phyloP scores from a whole-genome alignment of 331 rosid species.

The Ulmus americana region DNA sequence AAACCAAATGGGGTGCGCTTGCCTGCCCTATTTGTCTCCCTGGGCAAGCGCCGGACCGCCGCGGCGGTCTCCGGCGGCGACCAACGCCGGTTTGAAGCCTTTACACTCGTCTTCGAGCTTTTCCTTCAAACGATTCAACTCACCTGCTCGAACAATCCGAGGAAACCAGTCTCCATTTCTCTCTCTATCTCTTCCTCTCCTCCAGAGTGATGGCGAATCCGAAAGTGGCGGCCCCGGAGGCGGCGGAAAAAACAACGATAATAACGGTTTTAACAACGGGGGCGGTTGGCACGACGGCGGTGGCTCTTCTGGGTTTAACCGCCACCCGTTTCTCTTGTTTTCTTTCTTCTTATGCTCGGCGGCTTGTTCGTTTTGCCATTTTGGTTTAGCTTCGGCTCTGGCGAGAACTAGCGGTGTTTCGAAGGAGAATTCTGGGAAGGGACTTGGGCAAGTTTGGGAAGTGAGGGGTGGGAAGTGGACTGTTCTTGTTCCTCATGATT shows the following conservation, averaged over 20 bases:
- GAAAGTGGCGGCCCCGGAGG: slow-evolving; percentile 23
- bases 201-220: slow-evolving; percentile 17
- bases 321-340: slow-evolving; percentile 35
- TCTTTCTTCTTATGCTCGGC: slow-evolving; percentile 31
- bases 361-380: slow-evolving; percentile 41
- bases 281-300: slow-evolving; percentile 25
- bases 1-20: slow-evolving; percentile 10
- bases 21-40: slow-evolving; percentile 1
- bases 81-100: background rate
- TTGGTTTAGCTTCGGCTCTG: slow-evolving; percentile 47
- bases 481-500: slow-evolving; percentile 39
- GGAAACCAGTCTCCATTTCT: slow-evolving; percentile 21
- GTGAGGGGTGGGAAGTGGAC: slow-evolving; percentile 76
- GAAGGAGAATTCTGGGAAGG: slow-evolving; percentile 7
- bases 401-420: slow-evolving; percentile 29
- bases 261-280: slow-evolving; percentile 33
- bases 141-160: background rate
- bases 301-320: slow-evolving; percentile 9
- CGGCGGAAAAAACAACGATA: slow-evolving; percentile 29
- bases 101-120: background rate
- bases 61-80: background rate
- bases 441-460: slow-evolving; percentile 47
- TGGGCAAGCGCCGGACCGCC: background rate
- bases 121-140: slow-evolving; percentile 1
- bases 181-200: slow-evolving; percentile 17